Base-by-base conservation (phyloP, 1,284 basidiomycete species). In the Coriolopsis trogii region DNA sequence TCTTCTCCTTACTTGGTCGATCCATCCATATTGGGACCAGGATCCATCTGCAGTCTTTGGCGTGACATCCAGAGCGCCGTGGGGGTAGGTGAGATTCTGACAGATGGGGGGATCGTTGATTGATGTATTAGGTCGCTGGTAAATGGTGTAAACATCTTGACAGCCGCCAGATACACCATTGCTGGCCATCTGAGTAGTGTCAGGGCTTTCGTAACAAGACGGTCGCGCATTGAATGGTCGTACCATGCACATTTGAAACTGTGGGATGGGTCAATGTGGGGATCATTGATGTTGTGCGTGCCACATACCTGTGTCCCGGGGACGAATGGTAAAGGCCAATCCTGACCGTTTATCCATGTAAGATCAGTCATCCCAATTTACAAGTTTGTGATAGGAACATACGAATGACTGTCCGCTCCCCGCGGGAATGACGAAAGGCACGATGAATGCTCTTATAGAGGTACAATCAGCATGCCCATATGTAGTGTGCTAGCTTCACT, bases 161-260 rank as follows among this genome's bases (percentile, higher is more conserved):
- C 83, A 85, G n/a, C 83, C 83, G 15, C 83, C 83, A 3, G 79
- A 75, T 41, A 75, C 75, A 2, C 82, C 82, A 24, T 75, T 75
- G 31, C 67, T 73, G 53, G 82, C 82, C 53, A 81, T 81, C 81
- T 82, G 44, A 36, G 24, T 1, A 6, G 3, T 16, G 5, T 15
- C n/a, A n/a, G 24, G 21, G 12, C 16, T 31, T 29, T 47, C 15
- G 24, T 10, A 20, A 46, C 13, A 8, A 13, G 13, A 20, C 13
- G 28, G 5, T 16, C 8, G n/a, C 7, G 18, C 21, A 23, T 23
- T 18, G 15, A n/a, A 28, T 4, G 25, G 24, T 40, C 70, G 47
- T 41, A 83, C 81, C 82, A 85, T 85, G 71, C 83, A 85, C 65
- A 83, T 80, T 70, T 84, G 81, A 63, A 83, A 85, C 74, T 81